phyloP scores from a whole-genome alignment of 106 monocot species.

The Apostasia ramifera region DNA sequence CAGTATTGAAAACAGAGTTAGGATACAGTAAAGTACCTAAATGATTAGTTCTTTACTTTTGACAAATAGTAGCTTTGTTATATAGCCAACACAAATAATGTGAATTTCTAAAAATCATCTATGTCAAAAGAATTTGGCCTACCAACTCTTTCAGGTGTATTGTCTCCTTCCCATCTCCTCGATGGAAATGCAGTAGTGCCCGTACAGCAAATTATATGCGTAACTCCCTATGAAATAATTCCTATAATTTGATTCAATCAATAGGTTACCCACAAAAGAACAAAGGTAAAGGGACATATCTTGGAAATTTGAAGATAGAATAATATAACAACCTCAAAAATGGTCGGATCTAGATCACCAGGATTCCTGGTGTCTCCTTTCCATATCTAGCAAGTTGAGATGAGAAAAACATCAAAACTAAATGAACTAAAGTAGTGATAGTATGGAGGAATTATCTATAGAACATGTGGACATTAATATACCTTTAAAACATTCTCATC shows the following conservation, averaged over 20 bases:
- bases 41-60: too few relatives aligned
- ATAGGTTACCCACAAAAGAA: constrained; percentile 13
- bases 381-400: constrained; percentile 32
- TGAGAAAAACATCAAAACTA: background rate
- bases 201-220: constrained; percentile 95
- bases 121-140: background rate
- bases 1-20: too few relatives aligned
- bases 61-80: too few relatives aligned
- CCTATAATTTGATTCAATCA: constrained; percentile 34
- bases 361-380: constrained; percentile 77
- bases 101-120: too few relatives aligned
- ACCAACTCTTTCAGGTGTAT: constrained; percentile 93
- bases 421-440: too few relatives aligned
- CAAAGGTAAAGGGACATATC: background rate
- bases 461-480: background rate
- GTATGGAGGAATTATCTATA: background rate
- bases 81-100: too few relatives aligned
- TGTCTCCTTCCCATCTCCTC: constrained; percentile 89
- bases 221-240: constrained; percentile 73
- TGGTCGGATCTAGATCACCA: constrained; percentile 61
- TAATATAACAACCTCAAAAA: constrained; percentile 54
- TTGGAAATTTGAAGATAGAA: background rate
- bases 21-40: too few relatives aligned
- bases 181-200: constrained; percentile 97
- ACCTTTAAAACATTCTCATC: constrained; percentile 54